Evolutionary conservation across 2,329 filamentous ascomycete species (phyloP).

Genomic region (Botryotinia convoluta): DNA sequence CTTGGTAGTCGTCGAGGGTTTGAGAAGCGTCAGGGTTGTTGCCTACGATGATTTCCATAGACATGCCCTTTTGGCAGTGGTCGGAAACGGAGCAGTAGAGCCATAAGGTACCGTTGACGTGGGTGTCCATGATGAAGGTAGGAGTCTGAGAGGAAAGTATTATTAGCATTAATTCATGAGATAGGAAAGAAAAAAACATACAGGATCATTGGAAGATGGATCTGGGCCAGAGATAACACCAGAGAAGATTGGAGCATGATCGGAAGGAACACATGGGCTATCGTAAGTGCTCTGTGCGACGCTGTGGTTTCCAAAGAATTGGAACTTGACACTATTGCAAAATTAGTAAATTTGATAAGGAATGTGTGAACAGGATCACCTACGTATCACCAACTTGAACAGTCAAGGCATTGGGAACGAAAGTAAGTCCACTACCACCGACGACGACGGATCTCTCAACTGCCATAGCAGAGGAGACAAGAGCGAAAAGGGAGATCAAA

Average conservation of each 20-base stretch:
- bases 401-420: slow-evolving; percentile 63
- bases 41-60: slow-evolving; percentile 41
- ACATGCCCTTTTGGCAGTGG: slow-evolving; percentile 60
- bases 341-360: slow-evolving; percentile 54
- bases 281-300: slow-evolving; percentile 77
- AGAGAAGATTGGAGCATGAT: slow-evolving; percentile 56
- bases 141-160: slow-evolving; percentile 46
- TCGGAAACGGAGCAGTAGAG: slow-evolving; percentile 71
- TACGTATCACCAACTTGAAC: slow-evolving; percentile 53
- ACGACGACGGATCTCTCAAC: slow-evolving; percentile 59
- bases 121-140: slow-evolving; percentile 69
- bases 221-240: slow-evolving; percentile 56
- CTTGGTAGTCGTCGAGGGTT: slow-evolving; percentile 6
- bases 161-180: neutral
- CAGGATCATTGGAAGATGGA: neutral
- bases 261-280: slow-evolving; percentile 63
- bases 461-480: neutral
- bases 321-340: neutral
- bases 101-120: slow-evolving; percentile 70
- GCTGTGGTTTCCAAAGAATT: slow-evolving; percentile 63
- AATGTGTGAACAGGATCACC: slow-evolving; percentile 51
- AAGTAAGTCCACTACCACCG: slow-evolving; percentile 56
- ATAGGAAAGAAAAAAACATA: neutral
- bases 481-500: neutral
- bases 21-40: slow-evolving; percentile 28